Base-by-base conservation (phyloP, 805 yeast species). In the Kuraishia hungarica region DNA sequence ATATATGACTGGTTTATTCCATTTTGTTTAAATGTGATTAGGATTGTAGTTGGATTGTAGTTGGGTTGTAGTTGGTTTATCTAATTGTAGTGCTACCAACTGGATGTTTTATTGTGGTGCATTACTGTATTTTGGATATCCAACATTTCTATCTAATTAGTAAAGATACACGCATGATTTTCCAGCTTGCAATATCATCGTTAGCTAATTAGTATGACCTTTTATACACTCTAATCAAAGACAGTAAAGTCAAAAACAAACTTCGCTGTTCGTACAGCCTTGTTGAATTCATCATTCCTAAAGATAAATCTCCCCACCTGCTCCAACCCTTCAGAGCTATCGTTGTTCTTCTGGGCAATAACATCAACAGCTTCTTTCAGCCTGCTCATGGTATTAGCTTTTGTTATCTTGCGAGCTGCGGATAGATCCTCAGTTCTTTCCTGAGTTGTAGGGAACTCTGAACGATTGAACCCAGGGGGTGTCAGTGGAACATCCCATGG, bases 401-500 rank as follows among this genome's bases (percentile, higher is more conserved):
- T 50, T 46, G 39, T 48, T 39, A 43, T 28, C 50, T 15, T 48
- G 17, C 35, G 24, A 17, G 35, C 39, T 24, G 54, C 59, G 20
- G 51, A 50, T 58, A 72, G 73, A 55, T 76, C 81, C 49, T 62
- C 67, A 1, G 53, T 61, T 13, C 69, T 64, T 59, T 83, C 82
- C 57, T 81, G 87, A 0, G 86, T 79, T 4, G 68, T 69, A 0
- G 88, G 86, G 58, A 84, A 82, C 53, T 81, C 87, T 23, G 82
- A 71, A 47, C 81, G 66, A 58, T 80, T 83, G 65, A 76, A 82
- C 0, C 87, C 87, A 0, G 83, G 83, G 1, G 87, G 87, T 1
- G 69, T 64, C 54, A 63, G 67, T 50, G 67, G 66, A 47, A 67
- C 50, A 17, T 64, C 67, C 71, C 72, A 67, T 23, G 64, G 57